Evolutionary conservation across 768 basidiomycete species (phyloP), one percentile per base, ranked within the genome.

Genomic region (Lentinula sp.): DNA sequence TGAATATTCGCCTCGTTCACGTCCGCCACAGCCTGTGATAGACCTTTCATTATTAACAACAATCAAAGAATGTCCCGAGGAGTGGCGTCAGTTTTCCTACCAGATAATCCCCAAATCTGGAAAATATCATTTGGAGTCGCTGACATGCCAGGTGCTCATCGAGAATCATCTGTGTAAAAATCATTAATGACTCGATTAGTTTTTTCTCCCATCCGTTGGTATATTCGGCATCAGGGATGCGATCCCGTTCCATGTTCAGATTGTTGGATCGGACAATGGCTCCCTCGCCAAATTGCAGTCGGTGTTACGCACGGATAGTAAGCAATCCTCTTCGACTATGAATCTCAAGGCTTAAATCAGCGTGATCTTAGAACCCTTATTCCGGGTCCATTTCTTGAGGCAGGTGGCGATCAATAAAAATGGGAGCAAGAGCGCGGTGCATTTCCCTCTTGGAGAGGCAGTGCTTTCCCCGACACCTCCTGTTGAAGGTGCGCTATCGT

Each of bases 101-200:
- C 33, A 42, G 15, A 15, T 60, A 7, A 7, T 39, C n/a, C 49
- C 59, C 6, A 50, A 42, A 52, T 10, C 41, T 2, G 18, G 49
- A 6, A 60, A 50, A 43, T 37, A 16, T 20, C 5, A 41, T 6
- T 10, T 53, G 6, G 59, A 39, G 18, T 37, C 59, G 18, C n/a
- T 60, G 36, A 49, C 50, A 42, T 60, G 59, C 39, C 59, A 52
- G 50, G 59, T 60, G n/a, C 28, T 12, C 43, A 45, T 48, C 46
- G 20, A 20, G 18, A 8, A 16, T 48, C 12, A 28, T 28, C 4
- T 48, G 6, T 10, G 2, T 18, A 20, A 20, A 48, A 8, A 28
- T 9, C 20, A 28, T 28, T 48, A 48, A 20, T 10, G 2, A 18
- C 4, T 20, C n/a, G 8, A 23, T 20, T 33, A 60, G 59, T 50